phyloP scores from a whole-genome alignment of 495 filamentous ascomycete genomes.

The Niebla homalea region DNA sequence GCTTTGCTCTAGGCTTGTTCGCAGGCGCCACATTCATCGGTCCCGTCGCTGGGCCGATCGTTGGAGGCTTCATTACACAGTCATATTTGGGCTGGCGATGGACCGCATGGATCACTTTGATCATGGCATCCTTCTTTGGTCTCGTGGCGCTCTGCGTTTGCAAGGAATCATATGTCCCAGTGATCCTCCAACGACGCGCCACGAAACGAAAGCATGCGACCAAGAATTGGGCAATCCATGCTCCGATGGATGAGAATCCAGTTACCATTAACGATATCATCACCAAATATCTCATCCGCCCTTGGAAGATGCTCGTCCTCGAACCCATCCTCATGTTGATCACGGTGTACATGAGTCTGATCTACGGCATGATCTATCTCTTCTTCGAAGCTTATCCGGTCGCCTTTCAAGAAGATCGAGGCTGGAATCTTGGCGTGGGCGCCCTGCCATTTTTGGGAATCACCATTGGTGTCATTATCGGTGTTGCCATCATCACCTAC shows the following conservation, averaged over 20 bases:
- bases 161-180: conserved; percentile 41
- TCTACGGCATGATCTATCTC: conserved; percentile 35
- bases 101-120: conserved; percentile 43
- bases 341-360: conserved; percentile 33
- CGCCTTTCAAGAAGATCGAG: conserved; percentile 34
- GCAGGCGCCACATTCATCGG: conserved; percentile 39
- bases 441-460: conserved; percentile 41
- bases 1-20: conserved; percentile 47
- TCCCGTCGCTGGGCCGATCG: conserved; percentile 41
- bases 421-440: conserved; percentile 30
- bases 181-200: conserved; percentile 38
- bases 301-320: conserved; percentile 32
- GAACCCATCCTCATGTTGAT: conserved; percentile 36
- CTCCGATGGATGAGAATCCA: conserved; percentile 35
- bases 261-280: conserved; percentile 25
- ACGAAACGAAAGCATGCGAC: conserved; percentile 36
- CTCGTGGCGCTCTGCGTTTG: conserved; percentile 27
- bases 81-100: conserved; percentile 43
- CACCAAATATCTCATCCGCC: conserved; percentile 21
- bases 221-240: conserved; percentile 44
- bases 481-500: conserved; percentile 33
- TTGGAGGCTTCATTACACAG: conserved; percentile 38
- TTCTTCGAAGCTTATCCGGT: conserved; percentile 41
- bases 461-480: conserved; percentile 34
- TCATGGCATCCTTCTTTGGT: conserved; percentile 34